Base-by-base conservation (phyloP, 345 rosid species). In the Nasturtium officinale region DNA sequence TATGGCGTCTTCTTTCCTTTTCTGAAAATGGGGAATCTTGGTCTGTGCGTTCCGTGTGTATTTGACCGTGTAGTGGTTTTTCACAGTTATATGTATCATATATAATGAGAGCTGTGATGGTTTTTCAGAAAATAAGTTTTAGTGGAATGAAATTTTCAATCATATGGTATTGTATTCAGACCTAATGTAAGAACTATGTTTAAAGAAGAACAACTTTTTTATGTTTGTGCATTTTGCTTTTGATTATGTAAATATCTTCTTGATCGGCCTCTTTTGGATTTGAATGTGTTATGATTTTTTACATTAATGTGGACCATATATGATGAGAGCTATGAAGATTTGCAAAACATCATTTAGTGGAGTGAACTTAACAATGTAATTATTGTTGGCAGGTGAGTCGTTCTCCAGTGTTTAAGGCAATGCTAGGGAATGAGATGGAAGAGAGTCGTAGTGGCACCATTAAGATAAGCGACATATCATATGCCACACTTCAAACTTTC, bases 401-500 rank as follows among this genome's bases (percentile, higher is more conserved):
- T 20, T 94, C 96, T 0, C 97, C 95, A 0, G 95, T 94, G 43
- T 91, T 94, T 56, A 85, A 83, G 80, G 97, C 96, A 11, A 91
- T 94, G 97, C 85, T 89, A 8, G 88, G 84, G 79, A 90, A 89
- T 51, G 96, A 89, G 80, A 94, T 86, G 98, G 84, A 84, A 68
- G 97, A 94, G 72, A 89, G 92, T 69, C 82, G 78, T n/a, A 90
- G 97, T 17, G 97, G 96, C 28, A 89, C 88, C 7, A 89, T 89
- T 75, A 90, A 83, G 82, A 90, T 94, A 58, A 78, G 77, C 15
- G 92, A 90, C 28, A 88, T 82, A 6, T 83, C 95, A 9, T 85
- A 84, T 6, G 91, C 87, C 11, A 87, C 91, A 3, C 91, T 90
- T 32, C 88, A 82, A 3, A 58, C 86, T 17, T 90, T 93, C 29